Conservation (phyloP, 2,329 filamentous ascomycete species). For the Apiospora pterosperma region DNA sequence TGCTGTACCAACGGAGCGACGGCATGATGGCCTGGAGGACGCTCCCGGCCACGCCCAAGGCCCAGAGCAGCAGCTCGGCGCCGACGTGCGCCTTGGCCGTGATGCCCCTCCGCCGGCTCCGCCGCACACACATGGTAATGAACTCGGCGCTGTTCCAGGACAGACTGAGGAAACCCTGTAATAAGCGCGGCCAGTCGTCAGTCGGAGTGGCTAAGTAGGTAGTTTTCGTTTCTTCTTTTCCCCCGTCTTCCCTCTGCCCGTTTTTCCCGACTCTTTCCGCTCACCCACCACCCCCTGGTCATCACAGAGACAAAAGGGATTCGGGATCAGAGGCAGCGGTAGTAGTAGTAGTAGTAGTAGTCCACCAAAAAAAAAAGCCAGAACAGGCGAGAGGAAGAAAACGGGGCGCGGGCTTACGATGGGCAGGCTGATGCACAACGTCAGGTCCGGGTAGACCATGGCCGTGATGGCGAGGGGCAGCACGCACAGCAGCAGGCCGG, state of each 20-base stretch:
- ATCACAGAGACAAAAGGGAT: too few species aligned
- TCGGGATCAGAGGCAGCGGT: too few species aligned
- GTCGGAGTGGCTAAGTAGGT: too few species aligned
- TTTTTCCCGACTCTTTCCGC: too few species aligned
- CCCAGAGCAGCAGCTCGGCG: conserved; percentile 20
- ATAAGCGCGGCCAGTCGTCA: too few species aligned
- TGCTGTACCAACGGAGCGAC: too few species aligned
- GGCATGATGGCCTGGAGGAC: not conserved
- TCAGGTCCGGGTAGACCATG: not conserved
- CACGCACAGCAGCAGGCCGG: conserved; percentile 12
- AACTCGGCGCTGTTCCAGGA: conserved; percentile 24
- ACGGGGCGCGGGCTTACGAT: not conserved
- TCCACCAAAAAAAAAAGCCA: too few species aligned
- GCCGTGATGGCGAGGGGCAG: conserved; percentile 12
- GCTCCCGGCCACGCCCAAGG: conserved; percentile 1
- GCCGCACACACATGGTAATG: conserved; percentile 18
- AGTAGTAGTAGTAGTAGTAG: too few species aligned
- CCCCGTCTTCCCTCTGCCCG: too few species aligned
- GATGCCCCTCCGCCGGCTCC: conserved; percentile 17
- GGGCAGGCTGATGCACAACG: not conserved
- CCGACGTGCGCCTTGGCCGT: conserved; percentile 23
- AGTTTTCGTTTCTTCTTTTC: too few species aligned
- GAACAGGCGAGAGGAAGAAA: not conserved
- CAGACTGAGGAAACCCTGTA: conserved; percentile 11
- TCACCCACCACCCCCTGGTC: too few species aligned